phyloP scores from a whole-genome alignment of 176 grass and related monocot genomes.

The Triticum dicoccoides region DNA sequence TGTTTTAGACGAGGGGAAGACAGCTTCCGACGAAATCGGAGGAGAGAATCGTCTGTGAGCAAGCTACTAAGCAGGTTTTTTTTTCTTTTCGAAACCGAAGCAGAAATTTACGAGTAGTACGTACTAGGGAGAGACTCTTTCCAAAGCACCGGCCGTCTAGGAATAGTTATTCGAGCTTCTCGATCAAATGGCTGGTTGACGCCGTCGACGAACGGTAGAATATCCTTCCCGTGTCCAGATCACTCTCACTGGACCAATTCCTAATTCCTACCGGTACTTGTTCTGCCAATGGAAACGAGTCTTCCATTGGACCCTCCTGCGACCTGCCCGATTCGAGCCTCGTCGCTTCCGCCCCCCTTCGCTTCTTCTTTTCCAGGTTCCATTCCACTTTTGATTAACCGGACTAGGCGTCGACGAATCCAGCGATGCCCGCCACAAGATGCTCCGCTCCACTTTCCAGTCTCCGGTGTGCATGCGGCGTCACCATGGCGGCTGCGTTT shows the following conservation, averaged over 20 bases:
- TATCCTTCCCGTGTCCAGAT: neutral
- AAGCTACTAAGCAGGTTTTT: neutral
- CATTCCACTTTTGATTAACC: neutral
- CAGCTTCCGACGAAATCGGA: neutral
- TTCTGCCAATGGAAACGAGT: neutral
- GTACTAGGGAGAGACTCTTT: neutral
- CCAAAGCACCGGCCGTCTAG: neutral
- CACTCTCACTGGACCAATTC: slow-evolving; percentile 13
- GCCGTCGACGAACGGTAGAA: slow-evolving; percentile 29
- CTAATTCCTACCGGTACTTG: neutral
- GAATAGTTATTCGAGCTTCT: neutral
- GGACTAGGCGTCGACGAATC: neutral
- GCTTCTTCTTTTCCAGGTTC: neutral
- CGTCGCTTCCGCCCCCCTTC: neutral
- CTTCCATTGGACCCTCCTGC: neutral
- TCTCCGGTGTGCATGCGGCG: neutral
- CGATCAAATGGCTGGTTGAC: slow-evolving; percentile 2
- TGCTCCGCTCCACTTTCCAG: neutral
- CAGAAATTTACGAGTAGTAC: neutral
- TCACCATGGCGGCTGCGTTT: too few species aligned
- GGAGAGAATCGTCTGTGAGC: neutral
- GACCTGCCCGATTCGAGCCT: neutral
- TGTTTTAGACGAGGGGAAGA: neutral
- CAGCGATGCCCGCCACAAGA: neutral
- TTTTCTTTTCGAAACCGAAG: too few species aligned